These are phyloP conservation scores for Panicum miliaceum DNA, from an alignment of 176 grass and related monocot genomes.

Conservation along the genomic window DNA sequence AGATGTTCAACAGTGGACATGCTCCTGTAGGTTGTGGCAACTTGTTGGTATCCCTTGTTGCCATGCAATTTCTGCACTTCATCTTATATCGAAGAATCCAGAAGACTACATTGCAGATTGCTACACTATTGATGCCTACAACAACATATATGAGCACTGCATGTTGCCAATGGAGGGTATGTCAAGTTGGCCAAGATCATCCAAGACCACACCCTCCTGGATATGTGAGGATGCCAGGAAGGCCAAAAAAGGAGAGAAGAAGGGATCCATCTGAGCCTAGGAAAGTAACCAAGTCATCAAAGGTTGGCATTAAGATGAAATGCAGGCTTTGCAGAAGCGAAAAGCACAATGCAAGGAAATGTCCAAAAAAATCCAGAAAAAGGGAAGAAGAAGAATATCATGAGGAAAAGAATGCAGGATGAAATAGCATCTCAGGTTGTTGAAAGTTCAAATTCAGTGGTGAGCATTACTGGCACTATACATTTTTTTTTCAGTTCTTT, in stretches of 20 bases:
- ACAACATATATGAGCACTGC: not conserved
- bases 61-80: not conserved
- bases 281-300: not conserved
- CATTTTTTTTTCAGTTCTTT: too few species aligned
- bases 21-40: not conserved
- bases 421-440: not conserved
- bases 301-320: not conserved
- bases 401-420: not conserved
- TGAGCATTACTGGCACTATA: not conserved
- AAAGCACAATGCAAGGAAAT: not conserved
- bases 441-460: not conserved
- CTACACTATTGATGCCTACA: not conserved
- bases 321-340: not conserved
- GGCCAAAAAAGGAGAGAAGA: slow-evolving; percentile 4
- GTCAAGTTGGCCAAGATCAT: not conserved
- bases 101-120: not conserved
- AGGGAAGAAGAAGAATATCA: not conserved
- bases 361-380: not conserved
- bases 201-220: not conserved
- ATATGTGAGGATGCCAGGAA: not conserved
- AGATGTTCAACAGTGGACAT: not conserved
- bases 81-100: not conserved
- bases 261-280: not conserved
- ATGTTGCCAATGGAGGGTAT: not conserved
- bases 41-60: not conserved